Evolutionary conservation across 805 yeast species (phyloP).

Genomic region (Saccharomycopsis javanensis): DNA sequence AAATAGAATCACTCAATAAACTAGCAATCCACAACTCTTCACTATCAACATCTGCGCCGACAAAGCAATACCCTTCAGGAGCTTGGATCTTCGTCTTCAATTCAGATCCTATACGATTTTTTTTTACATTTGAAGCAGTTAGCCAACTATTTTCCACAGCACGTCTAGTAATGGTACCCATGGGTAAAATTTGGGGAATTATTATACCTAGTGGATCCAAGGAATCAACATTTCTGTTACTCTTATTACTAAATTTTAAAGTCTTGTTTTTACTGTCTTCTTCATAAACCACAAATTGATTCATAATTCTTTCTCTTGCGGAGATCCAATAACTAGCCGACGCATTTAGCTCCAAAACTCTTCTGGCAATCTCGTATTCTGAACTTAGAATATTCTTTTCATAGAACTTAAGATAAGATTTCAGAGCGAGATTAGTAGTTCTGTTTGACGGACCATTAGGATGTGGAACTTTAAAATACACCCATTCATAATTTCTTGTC

Average conservation of each 20-base stretch:
- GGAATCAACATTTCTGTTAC: conserved; percentile 7
- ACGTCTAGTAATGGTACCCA: conserved; percentile 95
- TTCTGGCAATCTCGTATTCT: conserved; percentile 58
- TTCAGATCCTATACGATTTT: conserved; percentile 82
- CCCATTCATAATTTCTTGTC: conserved; percentile 16
- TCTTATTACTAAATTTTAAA: conserved; percentile 7
- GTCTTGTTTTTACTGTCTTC: conserved; percentile 7
- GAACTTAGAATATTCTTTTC: conserved; percentile 70
- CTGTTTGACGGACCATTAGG: conserved; percentile 68
- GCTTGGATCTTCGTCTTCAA: conserved; percentile 78
- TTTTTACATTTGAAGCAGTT: conserved; percentile 92
- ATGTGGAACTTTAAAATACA: conserved; percentile 71
- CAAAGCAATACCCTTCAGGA: conserved; percentile 82
- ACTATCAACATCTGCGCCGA: conserved; percentile 98
- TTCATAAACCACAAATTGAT: conserved; percentile 73
- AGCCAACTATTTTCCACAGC: conserved; percentile 98
- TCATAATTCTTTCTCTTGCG: conserved; percentile 70
- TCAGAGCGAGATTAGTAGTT: conserved; percentile 70
- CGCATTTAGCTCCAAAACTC: conserved; percentile 69
- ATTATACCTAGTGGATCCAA: conserved; percentile 52
- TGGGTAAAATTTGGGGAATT: conserved; percentile 72
- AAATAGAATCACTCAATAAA: conserved; percentile 82
- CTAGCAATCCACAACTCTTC: conserved; percentile 99
- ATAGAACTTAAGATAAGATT: conserved; percentile 58
- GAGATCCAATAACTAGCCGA: conserved; percentile 90